Evolutionary conservation across 192 early-diverging fungal species (phyloP), one percentile per base, ranked within the genome.

Genomic region (Coemansia sp.): DNA sequence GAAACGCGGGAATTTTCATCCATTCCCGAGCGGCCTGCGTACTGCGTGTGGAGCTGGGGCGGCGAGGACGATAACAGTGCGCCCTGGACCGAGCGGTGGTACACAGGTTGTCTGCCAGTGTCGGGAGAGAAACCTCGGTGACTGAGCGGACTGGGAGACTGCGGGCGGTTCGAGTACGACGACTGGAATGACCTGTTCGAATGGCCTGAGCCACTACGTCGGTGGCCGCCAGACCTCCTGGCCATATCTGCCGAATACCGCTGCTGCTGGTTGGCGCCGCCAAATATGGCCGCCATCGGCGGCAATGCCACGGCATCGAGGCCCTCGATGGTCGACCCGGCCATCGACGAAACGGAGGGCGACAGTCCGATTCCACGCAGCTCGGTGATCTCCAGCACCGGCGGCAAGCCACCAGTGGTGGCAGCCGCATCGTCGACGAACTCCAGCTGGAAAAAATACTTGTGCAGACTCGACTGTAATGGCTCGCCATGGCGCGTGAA

Each of bases 381-480:
- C 68, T 83, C 80, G 0, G 66, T 51, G 43, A 83, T 75, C 72
- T 83, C 80, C 59, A 83, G 42, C 7, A 62, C 46, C n/a, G 64
- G 64, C 40, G 17, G 41, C 16, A 20, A 55, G 8, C 38, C 41
- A 61, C 61, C 22, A 32, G 12, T 39, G 8, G 32, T 32, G 2
- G 32, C 46, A 9, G 43, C 64, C 6, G 22, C 48, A 4, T 76
- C 68, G 40, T 76, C 79, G 0, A 73, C 65, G 49, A 83, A 64
- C 72, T 83, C 80, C 13, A 83, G 72, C 53, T 83, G 80, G 46
- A 83, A 69, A 51, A 83, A 83, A 40, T 75, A 83, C 72, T 83
- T 83, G 80, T 83, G 72, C 69, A 75, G 44, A 17, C 80, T 78
- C 0, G 80, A 83, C 37, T 83, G 75, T 63, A 78, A n/a, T 10